Base-by-base conservation (phyloP, 2,329 filamentous ascomycete species). In the Alternaria postmessia region DNA sequence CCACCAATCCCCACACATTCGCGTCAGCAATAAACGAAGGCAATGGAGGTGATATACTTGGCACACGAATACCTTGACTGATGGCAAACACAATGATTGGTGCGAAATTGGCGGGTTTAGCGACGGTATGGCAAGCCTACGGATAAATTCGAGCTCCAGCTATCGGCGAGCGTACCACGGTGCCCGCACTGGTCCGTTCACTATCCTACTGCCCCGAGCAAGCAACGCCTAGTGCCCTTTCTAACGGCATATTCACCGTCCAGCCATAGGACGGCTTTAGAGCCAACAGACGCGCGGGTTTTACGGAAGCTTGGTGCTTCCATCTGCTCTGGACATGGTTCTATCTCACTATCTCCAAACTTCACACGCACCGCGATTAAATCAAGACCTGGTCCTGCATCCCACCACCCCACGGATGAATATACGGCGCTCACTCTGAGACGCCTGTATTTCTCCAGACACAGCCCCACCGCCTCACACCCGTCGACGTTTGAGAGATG, bases 161-260 rank as follows among this genome's bases (percentile, higher is more conserved):
- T 66, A 64, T 67, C 68, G 68, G 68, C 62, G 63, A 54, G 53
- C 57, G 54, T 59, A 54, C 55, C 64, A 65, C 46, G 52, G 57
- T 57, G 66, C 60, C 68, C 65, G 68, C 64, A 42, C 57, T 66
- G 64, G 62, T 65, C 72, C 65, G 64, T 64, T 65, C 51, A 51
- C 64, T 65, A 65, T 69, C 55, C 64, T 61, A 67, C 67, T 67
- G 57, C 64, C 65, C 67, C 68, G 65, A 71, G 63, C 57, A 73
- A 69, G 67, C 64, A 55, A 63, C 48, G 52, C 49, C 63, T 70
- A 72, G 66, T 59, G 65, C 59, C 58, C 41, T 66, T 65, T 63
- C 51, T 62, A 70, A 75, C 75, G 76, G 74, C 75, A 75, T 75
- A 72, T 77, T 74, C 70, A 73, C 64, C 68, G 70, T 76, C 75